Evolutionary conservation across 768 basidiomycete genomes (phyloP).

Genomic region (Trametes villosa): DNA sequence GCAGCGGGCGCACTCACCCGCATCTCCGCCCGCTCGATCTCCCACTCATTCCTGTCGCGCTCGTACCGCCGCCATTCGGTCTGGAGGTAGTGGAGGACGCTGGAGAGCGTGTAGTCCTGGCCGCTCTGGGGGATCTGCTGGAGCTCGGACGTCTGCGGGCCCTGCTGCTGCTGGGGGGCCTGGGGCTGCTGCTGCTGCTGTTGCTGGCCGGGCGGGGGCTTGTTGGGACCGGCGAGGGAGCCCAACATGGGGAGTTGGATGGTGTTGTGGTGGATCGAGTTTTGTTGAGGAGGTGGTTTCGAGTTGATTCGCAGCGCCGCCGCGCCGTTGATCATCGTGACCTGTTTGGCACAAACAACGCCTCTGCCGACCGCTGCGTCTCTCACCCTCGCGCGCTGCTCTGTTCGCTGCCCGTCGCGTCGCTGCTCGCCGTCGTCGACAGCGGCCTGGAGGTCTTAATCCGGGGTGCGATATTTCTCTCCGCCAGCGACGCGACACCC

Average conservation of each 20-base stretch:
- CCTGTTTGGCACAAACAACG: conserved; percentile 31
- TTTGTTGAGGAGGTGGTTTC: conserved; percentile 30
- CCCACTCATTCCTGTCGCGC: conserved; percentile 99
- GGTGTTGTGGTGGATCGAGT: conserved; percentile 27
- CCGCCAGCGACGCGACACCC: conserved; percentile 9
- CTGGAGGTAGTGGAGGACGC: conserved; percentile 95
- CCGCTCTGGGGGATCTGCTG: conserved; percentile 84
- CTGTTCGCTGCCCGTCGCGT: not conserved
- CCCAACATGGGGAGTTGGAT: conserved; percentile 74
- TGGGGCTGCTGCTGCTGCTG: conserved; percentile 46
- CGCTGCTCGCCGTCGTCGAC: conserved; percentile 5
- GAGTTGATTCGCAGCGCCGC: conserved; percentile 31
- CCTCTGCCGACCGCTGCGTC: not conserved
- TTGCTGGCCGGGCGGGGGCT: conserved; percentile 40
- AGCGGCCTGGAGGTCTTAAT: not conserved
- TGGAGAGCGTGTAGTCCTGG: conserved; percentile 91
- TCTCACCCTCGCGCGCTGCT: not conserved
- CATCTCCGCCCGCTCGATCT: conserved; percentile 99
- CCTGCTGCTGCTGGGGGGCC: conserved; percentile 56
- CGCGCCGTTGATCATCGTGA: conserved; percentile 31
- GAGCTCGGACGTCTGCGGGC: conserved; percentile 55
- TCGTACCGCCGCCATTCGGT: conserved; percentile 98
- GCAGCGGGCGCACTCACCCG: conserved; percentile 61
- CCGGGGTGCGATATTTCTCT: conserved; percentile 4
- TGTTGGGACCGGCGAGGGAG: conserved; percentile 61